These are phyloP conservation scores for Medicago arabica DNA, from an alignment of 306 rosid species.

Conservation along the genomic window DNA sequence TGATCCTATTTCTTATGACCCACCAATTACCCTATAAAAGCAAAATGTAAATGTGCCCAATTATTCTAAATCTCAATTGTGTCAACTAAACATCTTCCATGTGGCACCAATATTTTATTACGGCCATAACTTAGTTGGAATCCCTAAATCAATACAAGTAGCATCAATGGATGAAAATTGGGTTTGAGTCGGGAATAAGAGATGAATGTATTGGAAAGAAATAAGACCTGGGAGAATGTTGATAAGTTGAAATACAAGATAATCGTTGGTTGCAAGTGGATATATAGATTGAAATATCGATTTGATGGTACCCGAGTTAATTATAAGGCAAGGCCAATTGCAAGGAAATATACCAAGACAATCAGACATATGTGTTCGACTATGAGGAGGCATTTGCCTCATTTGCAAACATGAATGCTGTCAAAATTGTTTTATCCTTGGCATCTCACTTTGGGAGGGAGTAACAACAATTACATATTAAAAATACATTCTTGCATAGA, in stretches of 20 bases:
- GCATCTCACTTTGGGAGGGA: background rate
- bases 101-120: too few species aligned
- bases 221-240: background rate
- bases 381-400: background rate
- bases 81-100: too few species aligned
- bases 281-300: background rate
- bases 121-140: too few species aligned
- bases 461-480: background rate
- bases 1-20: too few species aligned
- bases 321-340: background rate
- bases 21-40: too few species aligned
- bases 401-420: background rate
- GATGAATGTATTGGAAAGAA: background rate
- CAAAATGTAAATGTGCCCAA: too few species aligned
- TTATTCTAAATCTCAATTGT: too few species aligned
- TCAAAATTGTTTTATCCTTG: background rate
- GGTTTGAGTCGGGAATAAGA: background rate
- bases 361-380: background rate
- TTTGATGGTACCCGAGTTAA: background rate
- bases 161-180: background rate
- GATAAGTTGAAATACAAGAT: background rate
- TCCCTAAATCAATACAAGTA: too few species aligned
- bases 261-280: background rate
- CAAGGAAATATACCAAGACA: background rate
- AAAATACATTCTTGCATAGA: background rate